Evolutionary conservation across 1,139 yeast species (phyloP).

Genomic region (Magnusiomyces starmeri): DNA sequence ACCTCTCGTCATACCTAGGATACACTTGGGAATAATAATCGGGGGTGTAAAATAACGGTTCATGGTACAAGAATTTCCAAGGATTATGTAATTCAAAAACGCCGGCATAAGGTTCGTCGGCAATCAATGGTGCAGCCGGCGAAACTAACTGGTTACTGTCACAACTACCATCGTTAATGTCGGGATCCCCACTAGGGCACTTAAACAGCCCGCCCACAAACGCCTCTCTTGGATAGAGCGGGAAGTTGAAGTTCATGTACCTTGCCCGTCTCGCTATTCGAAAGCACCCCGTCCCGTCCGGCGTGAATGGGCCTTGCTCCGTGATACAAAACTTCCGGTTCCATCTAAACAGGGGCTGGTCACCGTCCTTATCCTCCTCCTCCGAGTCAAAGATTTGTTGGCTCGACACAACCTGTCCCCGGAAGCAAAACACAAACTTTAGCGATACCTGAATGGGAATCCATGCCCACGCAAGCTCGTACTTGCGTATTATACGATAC

Average conservation of each 20-base stretch:
- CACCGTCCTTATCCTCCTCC: neutral
- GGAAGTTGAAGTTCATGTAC: slow-evolving; percentile 1
- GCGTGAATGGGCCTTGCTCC: slow-evolving; percentile 6
- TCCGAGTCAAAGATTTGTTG: neutral
- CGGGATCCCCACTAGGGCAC: slow-evolving; percentile 16
- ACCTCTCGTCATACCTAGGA: slow-evolving; percentile 20
- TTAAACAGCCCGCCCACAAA: slow-evolving; percentile 26
- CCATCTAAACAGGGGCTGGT: slow-evolving; percentile 3
- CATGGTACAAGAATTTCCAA: slow-evolving; percentile 11
- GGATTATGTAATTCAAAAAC: slow-evolving; percentile 17
- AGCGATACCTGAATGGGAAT: slow-evolving; percentile 4
- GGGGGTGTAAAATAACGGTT: slow-evolving; percentile 28
- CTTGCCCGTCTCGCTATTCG: neutral
- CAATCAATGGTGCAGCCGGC: slow-evolving; percentile 25
- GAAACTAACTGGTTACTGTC: slow-evolving; percentile 16
- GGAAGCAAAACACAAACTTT: slow-evolving; percentile 8
- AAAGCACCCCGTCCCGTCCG: slow-evolving; percentile 12
- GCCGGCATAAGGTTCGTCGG: slow-evolving; percentile 26
- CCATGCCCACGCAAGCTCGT: neutral
- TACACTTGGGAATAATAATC: slow-evolving; percentile 22
- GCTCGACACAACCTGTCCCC: slow-evolving; percentile 7
- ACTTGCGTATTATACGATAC: slow-evolving; percentile 9
- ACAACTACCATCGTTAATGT: neutral
- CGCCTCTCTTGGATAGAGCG: slow-evolving; percentile 19
- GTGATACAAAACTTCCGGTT: slow-evolving; percentile 8